These are phyloP conservation scores for Kodamaea ohmeri DNA, from an alignment of 1,139 yeast genomes.

Conservation along the genomic window DNA sequence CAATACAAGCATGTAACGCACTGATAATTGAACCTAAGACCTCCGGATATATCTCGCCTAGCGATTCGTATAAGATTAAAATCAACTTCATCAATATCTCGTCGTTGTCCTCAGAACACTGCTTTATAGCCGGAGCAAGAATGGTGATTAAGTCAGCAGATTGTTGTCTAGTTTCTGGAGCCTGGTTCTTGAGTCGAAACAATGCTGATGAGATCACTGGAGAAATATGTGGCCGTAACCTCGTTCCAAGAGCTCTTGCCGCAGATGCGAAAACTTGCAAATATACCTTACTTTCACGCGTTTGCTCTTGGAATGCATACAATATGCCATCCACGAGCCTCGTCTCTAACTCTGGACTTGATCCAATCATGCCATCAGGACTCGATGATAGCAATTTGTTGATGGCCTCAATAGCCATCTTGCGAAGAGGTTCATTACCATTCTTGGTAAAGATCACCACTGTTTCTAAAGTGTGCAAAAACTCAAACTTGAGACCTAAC, in stretches of 20 bases:
- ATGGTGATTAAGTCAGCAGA: constrained; percentile 75
- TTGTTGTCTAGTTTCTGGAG: constrained; percentile 76
- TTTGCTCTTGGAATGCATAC: constrained; percentile 83
- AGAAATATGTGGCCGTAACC: constrained; percentile 73
- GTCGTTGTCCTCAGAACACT: constrained; percentile 45
- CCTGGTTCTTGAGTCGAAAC: constrained; percentile 70
- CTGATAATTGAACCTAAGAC: constrained; percentile 82
- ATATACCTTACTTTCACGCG: constrained; percentile 49
- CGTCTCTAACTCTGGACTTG: constrained; percentile 50
- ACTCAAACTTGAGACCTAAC: constrained; percentile 68
- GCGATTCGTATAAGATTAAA: constrained; percentile 78
- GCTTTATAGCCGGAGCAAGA: constrained; percentile 64
- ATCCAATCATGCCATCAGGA: constrained; percentile 36
- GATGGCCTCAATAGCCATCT: constrained; percentile 75
- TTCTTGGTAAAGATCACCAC: constrained; percentile 67
- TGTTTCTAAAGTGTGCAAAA: constrained; percentile 55
- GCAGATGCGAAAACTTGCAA: constrained; percentile 66
- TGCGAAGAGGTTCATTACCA: constrained; percentile 75
- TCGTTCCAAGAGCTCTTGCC: constrained; percentile 61
- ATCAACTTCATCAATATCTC: constrained; percentile 65
- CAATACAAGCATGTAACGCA: constrained; percentile 55
- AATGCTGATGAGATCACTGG: constrained; percentile 73
- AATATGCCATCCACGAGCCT: constrained; percentile 77
- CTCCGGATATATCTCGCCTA: constrained; percentile 95
- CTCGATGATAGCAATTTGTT: constrained; percentile 28